Percentiles rank a stretch among this genome's conserved stretches.
Evolutionary conservation across 202 grass and related monocot species (phyloP).

Genomic region (Schoenoplectus triqueter): DNA sequence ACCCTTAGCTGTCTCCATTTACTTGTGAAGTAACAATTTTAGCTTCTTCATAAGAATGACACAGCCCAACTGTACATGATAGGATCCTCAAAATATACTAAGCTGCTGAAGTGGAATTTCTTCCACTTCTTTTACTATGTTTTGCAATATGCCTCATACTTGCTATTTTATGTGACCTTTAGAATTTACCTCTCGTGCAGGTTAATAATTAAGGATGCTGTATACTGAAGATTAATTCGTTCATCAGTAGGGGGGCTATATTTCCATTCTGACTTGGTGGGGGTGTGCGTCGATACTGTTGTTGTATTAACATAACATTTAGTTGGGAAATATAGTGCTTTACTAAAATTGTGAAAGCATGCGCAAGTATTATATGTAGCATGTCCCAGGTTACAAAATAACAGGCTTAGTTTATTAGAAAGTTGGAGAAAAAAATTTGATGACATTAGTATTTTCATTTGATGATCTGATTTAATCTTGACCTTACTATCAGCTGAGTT

Average conservation of each 20-base stretch:
- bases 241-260: constrained; percentile 6
- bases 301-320: constrained; percentile 32
- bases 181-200: constrained; percentile 13
- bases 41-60: not conserved
- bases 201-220: constrained; percentile 34
- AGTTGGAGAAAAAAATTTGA: not conserved
- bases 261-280: constrained; percentile 28
- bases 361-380: constrained; percentile 71
- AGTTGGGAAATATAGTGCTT: constrained; percentile 29
- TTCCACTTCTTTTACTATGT: not conserved
- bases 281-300: not conserved
- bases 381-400: constrained; percentile 46
- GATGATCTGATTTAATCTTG: constrained; percentile 16
- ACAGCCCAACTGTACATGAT: not conserved
- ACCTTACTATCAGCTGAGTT: not conserved
- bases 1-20: not conserved
- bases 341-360: constrained; percentile 46
- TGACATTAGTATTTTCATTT: not conserved
- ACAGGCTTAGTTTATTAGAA: constrained; percentile 13
- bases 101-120: not conserved
- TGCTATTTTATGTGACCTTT: not conserved
- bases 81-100: not conserved
- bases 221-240: constrained; percentile 14
- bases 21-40: too few species aligned
- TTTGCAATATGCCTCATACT: not conserved